Conservation (phyloP, 352 stramenopile species). For the Nothophytophthora sp. region DNA sequence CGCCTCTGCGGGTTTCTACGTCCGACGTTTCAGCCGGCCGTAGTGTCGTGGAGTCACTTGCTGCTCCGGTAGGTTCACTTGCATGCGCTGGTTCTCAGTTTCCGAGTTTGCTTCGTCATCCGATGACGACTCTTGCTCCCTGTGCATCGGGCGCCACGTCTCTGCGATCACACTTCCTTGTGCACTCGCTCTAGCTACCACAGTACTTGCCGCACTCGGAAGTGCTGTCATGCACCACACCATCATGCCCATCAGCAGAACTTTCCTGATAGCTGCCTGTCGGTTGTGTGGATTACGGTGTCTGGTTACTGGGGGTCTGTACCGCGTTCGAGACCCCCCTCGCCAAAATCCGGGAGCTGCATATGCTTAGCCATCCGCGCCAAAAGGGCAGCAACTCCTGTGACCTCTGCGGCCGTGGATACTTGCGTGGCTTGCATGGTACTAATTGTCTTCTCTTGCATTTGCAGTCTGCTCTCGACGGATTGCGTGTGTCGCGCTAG, state of each 20-base stretch:
- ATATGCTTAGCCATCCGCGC: constrained; percentile 2
- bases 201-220: no score
- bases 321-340: not conserved
- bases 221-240: no score
- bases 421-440: not conserved
- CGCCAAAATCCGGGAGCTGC: constrained; percentile 3
- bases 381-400: not conserved
- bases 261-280: no score
- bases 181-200: no score
- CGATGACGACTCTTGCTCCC: not conserved
- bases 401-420: not conserved
- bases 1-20: not conserved
- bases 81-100: not conserved
- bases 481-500: not conserved
- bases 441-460: not conserved
- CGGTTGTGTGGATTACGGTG: not conserved
- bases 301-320: constrained; percentile 1
- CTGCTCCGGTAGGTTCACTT: not conserved
- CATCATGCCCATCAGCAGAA: no score
- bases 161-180: not conserved
- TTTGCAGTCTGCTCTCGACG: not conserved
- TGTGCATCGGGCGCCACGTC: not conserved
- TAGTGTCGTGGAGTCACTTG: not conserved
- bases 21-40: not conserved
- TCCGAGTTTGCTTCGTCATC: constrained; percentile 4